Evolutionary conservation across 208 protist genomes (phyloP), one percentile per base, ranked within the genome.

Genomic region (Acanthamoeba rhysodes): DNA sequence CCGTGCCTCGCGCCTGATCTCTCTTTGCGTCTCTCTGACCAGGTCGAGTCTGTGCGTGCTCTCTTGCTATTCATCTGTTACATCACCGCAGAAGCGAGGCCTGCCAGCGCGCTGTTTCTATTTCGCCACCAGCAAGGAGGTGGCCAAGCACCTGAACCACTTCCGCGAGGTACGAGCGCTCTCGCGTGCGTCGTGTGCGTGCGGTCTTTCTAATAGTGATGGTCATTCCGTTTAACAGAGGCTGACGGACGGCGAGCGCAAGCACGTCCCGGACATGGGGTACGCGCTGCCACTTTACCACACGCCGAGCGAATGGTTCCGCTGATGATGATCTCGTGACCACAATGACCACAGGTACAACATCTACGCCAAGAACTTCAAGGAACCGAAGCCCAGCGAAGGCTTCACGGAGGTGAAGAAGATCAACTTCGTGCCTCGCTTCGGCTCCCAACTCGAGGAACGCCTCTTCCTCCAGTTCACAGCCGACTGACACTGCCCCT

Each of bases 81-180:
- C 9, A 27, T 5, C 76, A 74, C 12, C 29, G 94, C 50, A 80
- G 74, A 50, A 80, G 66, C 50, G 27, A 6, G 55, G 66, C 32
- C 68, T 96, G 0, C 97, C 97, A 3, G 96, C 98, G 2, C 97
- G 98, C 53, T 97, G 98, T 76, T 98, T 99, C 82, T 45, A 93
- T 45, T 98, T 99, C 78, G 62, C 92, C 53, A 97, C 97, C 27
- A 94, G 96, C 2, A 95, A 93, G 59, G 97, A 95, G 10, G 48
- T 99, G 48, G 97, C 98, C 8, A 95, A 95, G 84, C 98, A 99
- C 95, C 95, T 99, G 92, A 99, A 98, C 80, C 70, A 80, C 2
- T 97, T 98, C 18, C 41, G 97, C 18, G 97, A 96, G 95, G 27
- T 74, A 22, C 24, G 62, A 1, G 1, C 27, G 84, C 20, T 78